phyloP scores from a whole-genome alignment of 805 yeast genomes.

The Torulaspora delbrueckii region DNA sequence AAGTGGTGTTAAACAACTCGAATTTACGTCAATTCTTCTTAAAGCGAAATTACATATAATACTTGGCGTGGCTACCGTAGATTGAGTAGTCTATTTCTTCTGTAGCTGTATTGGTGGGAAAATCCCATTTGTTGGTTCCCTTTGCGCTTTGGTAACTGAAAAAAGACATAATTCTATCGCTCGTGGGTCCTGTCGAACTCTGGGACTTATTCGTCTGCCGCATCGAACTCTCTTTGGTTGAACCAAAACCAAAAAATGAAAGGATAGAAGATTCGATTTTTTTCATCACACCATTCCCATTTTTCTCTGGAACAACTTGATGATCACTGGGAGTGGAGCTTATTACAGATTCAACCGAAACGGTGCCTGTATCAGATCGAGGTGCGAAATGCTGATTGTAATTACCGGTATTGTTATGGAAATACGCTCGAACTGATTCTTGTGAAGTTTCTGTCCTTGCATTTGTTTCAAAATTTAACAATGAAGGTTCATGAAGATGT shows the following conservation, averaged over 20 bases:
- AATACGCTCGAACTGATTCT: neutral
- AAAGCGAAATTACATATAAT: constrained; percentile 7
- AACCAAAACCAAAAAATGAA: constrained; percentile 5
- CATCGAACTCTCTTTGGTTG: neutral
- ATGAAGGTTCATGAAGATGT: too few species aligned
- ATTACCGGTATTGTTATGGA: neutral
- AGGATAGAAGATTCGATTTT: constrained; percentile 9
- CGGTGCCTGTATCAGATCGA: neutral
- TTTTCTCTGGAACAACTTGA: neutral
- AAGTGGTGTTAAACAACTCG: neutral
- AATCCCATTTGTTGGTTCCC: neutral
- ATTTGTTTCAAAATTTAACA: too few species aligned
- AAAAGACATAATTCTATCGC: neutral
- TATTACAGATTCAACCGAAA: neutral
- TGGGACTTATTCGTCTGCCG: neutral
- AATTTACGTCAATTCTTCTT: neutral
- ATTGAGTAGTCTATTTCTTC: constrained; percentile 5
- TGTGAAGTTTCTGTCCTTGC: neutral
- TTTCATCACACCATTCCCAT: constrained; percentile 8
- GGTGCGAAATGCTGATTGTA: neutral
- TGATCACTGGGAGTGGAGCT: neutral
- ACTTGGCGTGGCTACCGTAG: constrained; percentile 14
- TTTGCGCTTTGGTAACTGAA: neutral
- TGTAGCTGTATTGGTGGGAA: neutral
- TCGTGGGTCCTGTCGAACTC: neutral